Base-by-base conservation (phyloP, 202 grass and related monocot genomes). In the Digitaria exilis region DNA sequence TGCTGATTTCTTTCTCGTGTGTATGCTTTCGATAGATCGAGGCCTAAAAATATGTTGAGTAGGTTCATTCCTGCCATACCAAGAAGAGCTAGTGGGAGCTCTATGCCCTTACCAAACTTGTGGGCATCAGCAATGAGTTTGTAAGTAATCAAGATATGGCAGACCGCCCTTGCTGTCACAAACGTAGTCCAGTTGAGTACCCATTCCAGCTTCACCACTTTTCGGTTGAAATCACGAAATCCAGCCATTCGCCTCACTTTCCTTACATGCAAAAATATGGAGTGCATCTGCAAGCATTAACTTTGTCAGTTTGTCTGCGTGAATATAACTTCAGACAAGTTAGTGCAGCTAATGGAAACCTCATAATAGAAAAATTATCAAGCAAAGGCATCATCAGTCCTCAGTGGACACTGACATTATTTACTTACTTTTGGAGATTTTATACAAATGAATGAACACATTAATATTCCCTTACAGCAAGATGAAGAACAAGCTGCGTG, bases 31-130 rank as follows among this genome's bases (percentile, higher is more conserved):
- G 86, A 70, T 76, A 96, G 83, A 86, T 99, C 96, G 7, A 92
- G 35, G 44, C 93, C 96, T 62, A 98, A 77, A 86, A 85, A 89
- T 80, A 98, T 55, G 55, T 98, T 98, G 58, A 98, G 82, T 64
- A 96, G 18, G 86, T 98, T 96, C 96, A 96, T 98, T 65, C 91
- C 96, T 34, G 86, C 87, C 96, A 98, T 98, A 31, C 91, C 93
- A 58, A 89, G 85, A 42, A 99, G 79, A 84, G 96, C 91, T 26
- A 99, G 69, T 1, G 96, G 89, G 81, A 96, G 93, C 88, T 96
- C 96, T 65, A 94, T 94, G 69, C 89, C 96, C 78, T 70, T 84
- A 29, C 39, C 87, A 86, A 96, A 96, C 78, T 99, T 96, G 84
- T 90, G 77, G 24, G 89, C 85, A 86, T 99, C 91, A 21, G 84